Percentiles rank a stretch among this genome's conserved stretches.
phyloP scores from a whole-genome alignment of 2,329 filamentous ascomycete genomes.

The Phaeosphaeriaceae sp. region DNA sequence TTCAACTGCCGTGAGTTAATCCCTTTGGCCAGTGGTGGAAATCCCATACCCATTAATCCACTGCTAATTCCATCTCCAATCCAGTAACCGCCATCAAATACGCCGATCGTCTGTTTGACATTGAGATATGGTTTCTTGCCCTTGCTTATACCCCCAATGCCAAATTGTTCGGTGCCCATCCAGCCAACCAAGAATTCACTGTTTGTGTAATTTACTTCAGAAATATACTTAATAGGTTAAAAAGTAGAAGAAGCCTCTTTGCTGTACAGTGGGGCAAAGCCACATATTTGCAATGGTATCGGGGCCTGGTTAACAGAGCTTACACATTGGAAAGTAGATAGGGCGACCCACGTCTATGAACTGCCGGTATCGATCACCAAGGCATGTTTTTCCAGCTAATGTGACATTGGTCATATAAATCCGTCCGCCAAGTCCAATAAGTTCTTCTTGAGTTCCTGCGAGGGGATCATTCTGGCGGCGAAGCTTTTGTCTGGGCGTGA shows the following conservation, averaged over 20 bases:
- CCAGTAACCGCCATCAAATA: slow-evolving; percentile 37
- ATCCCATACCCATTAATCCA: slow-evolving; percentile 40
- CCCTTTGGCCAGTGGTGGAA: slow-evolving; percentile 23
- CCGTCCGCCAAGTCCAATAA: slow-evolving; percentile 33
- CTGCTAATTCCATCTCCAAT: slow-evolving; percentile 33
- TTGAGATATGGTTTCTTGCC: slow-evolving; percentile 14
- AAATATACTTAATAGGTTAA: slow-evolving; percentile 7
- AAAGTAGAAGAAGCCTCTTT: slow-evolving; percentile 3
- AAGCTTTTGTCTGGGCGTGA: slow-evolving; percentile 1
- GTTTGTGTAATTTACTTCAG: slow-evolving; percentile 31
- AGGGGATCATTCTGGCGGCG: slow-evolving; percentile 7
- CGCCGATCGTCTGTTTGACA: slow-evolving; percentile 33
- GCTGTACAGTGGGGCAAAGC: slow-evolving; percentile 27
- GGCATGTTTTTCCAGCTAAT: slow-evolving; percentile 18
- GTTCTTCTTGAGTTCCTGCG: slow-evolving; percentile 20
- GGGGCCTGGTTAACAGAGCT: not conserved
- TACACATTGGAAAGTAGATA: slow-evolving; percentile 22
- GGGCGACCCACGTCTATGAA: slow-evolving; percentile 36
- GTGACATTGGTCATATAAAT: slow-evolving; percentile 41
- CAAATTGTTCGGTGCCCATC: slow-evolving; percentile 29
- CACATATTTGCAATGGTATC: slow-evolving; percentile 15
- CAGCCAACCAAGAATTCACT: slow-evolving; percentile 32
- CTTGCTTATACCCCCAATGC: slow-evolving; percentile 19
- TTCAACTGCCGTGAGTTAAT: slow-evolving; percentile 12
- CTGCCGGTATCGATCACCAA: slow-evolving; percentile 38